These are phyloP conservation scores for Apophysomyces sp. DNA, from an alignment of 371 early-diverging fungal species.

Conservation along the genomic window DNA sequence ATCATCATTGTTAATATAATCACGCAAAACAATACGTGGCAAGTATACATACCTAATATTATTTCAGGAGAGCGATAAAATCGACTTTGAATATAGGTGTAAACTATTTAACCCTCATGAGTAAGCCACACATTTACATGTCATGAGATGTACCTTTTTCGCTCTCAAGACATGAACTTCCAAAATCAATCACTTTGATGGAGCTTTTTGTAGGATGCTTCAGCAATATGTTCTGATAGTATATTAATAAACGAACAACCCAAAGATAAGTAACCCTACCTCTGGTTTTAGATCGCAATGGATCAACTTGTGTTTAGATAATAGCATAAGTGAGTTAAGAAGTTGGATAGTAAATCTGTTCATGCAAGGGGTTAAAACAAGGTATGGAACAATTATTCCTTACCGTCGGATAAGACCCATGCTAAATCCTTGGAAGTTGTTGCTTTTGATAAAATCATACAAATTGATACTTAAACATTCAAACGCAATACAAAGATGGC, in stretches of 20 bases:
- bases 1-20: not conserved
- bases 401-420: constrained; percentile 73
- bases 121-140: not conserved
- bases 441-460: constrained; percentile 95
- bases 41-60: constrained; percentile 65
- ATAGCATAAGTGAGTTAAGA: constrained; percentile 72
- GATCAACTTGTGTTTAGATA: constrained; percentile 76
- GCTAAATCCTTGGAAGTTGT: constrained; percentile 90
- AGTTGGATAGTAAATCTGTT: constrained; percentile 80
- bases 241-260: not conserved
- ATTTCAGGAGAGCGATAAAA: constrained; percentile 99
- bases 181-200: constrained; percentile 99
- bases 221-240: constrained; percentile 69
- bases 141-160: constrained; percentile 53
- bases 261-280: constrained; percentile 29
- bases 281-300: constrained; percentile 99
- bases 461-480: constrained; percentile 96
- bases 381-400: not conserved
- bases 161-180: constrained; percentile 87
- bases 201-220: constrained; percentile 67
- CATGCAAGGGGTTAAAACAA: constrained; percentile 10
- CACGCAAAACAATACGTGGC: not conserved
- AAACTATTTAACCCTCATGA: constrained; percentile 69
- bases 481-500: constrained; percentile 94
- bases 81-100: constrained; percentile 97